These are phyloP conservation scores for Sambucus nigra DNA, from an alignment of 129 eudicot genomes.

Conservation along the genomic window DNA sequence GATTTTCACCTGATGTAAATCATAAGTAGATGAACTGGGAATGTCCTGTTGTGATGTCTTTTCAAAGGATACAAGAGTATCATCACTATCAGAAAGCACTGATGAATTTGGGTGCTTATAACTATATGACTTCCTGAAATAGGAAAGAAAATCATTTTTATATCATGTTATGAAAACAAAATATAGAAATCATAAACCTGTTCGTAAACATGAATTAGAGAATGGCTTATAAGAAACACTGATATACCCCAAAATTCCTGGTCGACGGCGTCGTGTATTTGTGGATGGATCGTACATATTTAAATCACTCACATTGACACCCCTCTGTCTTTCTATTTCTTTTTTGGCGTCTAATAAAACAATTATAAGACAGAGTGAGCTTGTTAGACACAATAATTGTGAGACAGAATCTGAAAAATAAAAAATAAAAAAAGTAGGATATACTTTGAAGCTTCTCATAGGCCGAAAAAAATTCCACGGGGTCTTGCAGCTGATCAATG, in stretches of 20 bases:
- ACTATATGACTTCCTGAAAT: slow-evolving; percentile 43
- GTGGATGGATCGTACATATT: slow-evolving; percentile 13
- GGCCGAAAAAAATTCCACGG: slow-evolving; percentile 63
- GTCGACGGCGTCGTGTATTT: slow-evolving; percentile 38
- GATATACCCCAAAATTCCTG: slow-evolving; percentile 45
- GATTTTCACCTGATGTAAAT: slow-evolving; percentile 24
- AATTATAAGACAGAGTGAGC: slow-evolving; percentile 1
- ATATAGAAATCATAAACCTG: not conserved
- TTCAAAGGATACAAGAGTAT: slow-evolving; percentile 27
- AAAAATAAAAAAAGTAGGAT: not conserved
- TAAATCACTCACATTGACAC: slow-evolving; percentile 19
- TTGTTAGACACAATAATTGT: not conserved
- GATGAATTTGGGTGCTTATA: slow-evolving; percentile 36
- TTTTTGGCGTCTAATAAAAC: slow-evolving; percentile 35
- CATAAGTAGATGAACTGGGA: slow-evolving; percentile 18
- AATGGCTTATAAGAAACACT: not conserved
- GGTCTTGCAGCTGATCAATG: slow-evolving; percentile 38
- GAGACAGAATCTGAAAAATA: not conserved
- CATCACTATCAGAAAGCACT: slow-evolving; percentile 26
- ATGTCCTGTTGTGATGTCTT: slow-evolving; percentile 31
- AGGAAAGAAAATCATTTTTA: not conserved
- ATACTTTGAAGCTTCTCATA: slow-evolving; percentile 56
- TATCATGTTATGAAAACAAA: not conserved
- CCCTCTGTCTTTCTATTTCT: slow-evolving; percentile 50
- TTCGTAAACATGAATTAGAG: too few relatives aligned